A percentile compares a stretch with the other conserved stretches of the same genome.
Evolutionary conservation across 192 early-diverging fungal genomes (phyloP).

Genomic region (Coemansia sp.): DNA sequence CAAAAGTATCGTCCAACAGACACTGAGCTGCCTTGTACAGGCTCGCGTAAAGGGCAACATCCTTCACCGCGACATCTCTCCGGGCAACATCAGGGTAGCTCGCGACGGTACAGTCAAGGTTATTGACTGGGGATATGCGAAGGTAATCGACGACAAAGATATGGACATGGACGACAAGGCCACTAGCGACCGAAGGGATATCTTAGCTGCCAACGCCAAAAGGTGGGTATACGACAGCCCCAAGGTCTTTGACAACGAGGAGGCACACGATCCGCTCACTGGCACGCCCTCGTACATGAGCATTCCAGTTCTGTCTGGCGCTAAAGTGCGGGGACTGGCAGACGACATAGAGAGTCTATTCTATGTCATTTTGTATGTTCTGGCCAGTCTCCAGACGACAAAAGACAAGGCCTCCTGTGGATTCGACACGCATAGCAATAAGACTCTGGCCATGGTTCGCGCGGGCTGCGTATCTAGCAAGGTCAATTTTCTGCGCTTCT

Average conservation of each 20-base stretch:
- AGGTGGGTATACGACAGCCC: neutral
- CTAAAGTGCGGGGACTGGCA: neutral
- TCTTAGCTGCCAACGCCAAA: neutral
- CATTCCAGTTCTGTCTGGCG: conserved; percentile 6
- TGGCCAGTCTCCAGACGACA: neutral
- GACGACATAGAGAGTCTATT: conserved; percentile 27
- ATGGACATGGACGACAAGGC: too few relatives aligned
- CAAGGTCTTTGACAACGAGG: neutral
- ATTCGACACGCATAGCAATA: neutral
- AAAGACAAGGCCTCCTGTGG: neutral
- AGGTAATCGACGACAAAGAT: neutral
- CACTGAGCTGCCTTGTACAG: neutral
- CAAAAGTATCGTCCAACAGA: neutral
- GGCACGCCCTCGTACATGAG: conserved; percentile 12
- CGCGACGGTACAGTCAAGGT: neutral
- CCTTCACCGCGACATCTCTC: conserved; percentile 29
- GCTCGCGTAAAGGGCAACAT: conserved; percentile 5
- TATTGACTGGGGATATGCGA: conserved; percentile 31
- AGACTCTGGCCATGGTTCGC: neutral
- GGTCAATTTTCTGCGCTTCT: neutral
- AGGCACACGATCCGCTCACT: neutral
- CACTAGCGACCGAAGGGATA: too few relatives aligned
- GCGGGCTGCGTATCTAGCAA: neutral
- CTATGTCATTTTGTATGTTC: conserved; percentile 13
- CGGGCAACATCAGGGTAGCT: conserved; percentile 17